Conservation (phyloP, 2,329 filamentous ascomycete genomes). For the Claviceps sp. region DNA sequence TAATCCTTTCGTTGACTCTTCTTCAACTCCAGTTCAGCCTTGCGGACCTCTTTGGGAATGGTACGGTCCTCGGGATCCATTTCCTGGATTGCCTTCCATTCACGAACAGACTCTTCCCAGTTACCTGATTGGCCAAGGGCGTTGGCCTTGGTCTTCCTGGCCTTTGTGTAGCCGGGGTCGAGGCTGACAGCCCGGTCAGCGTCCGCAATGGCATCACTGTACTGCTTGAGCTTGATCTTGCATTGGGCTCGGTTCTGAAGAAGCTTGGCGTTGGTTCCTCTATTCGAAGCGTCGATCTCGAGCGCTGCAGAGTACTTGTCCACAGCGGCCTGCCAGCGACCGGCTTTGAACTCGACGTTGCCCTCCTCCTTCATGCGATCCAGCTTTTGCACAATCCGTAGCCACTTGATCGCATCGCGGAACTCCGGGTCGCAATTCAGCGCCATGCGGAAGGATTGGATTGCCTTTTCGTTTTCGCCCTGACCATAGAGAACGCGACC, state of each 20-base stretch:
- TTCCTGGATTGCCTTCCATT: conserved; percentile 79
- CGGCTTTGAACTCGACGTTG: conserved; percentile 78
- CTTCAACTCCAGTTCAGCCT: conserved; percentile 90
- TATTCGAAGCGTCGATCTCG: conserved; percentile 75
- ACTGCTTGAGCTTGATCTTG: conserved; percentile 72
- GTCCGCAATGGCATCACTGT: conserved; percentile 67
- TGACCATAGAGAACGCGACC: conserved; percentile 80
- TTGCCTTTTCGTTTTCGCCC: conserved; percentile 89
- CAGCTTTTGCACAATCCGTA: conserved; percentile 81
- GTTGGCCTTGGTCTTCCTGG: conserved; percentile 86
- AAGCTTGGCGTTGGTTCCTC: conserved; percentile 87
- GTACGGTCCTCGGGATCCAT: conserved; percentile 67
- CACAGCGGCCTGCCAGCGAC: conserved; percentile 66
- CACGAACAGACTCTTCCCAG: conserved; percentile 84
- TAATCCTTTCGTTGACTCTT: conserved; percentile 97
- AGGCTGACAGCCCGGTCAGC: conserved; percentile 73
- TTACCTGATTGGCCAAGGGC: conserved; percentile 71
- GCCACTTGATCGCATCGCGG: conserved; percentile 73
- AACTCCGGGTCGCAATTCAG: conserved; percentile 85
- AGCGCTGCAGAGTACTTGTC: conserved; percentile 75
- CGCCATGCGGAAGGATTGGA: conserved; percentile 84
- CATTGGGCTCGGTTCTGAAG: conserved; percentile 87
- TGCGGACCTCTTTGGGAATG: conserved; percentile 72
- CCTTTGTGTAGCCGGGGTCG: conserved; percentile 78
- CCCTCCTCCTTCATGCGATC: conserved; percentile 90